Evolutionary conservation across 164 flowering plant genomes (phyloP).

Genomic region (Annona cherimola): DNA sequence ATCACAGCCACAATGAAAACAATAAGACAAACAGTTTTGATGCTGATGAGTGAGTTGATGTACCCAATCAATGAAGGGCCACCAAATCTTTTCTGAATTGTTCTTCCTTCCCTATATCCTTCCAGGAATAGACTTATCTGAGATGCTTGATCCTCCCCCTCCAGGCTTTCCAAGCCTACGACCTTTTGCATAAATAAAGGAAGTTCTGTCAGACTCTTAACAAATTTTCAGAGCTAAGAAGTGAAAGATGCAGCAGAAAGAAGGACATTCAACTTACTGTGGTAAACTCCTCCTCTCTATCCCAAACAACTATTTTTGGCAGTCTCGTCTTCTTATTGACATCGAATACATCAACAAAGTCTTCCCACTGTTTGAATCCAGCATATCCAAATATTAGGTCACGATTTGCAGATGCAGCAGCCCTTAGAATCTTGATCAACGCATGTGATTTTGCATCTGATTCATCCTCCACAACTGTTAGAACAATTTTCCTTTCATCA

Average conservation of each 20-base stretch:
- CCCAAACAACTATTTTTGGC: conserved; percentile 94
- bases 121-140: conserved; percentile 66
- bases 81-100: conserved; percentile 32
- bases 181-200: conserved; percentile 30
- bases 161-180: conserved; percentile 55
- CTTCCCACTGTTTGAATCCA: conserved; percentile 73
- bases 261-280: conserved; percentile 76
- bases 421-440: conserved; percentile 64
- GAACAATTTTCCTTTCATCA: conserved; percentile 76
- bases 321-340: conserved; percentile 47
- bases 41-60: conserved; percentile 51
- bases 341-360: conserved; percentile 73
- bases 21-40: conserved; percentile 43
- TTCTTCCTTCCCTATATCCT: conserved; percentile 76
- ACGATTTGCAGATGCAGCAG: conserved; percentile 94
- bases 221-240: neutral
- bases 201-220: neutral
- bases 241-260: neutral
- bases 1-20: conserved; percentile 52
- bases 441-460: conserved; percentile 47
- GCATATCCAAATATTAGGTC: conserved; percentile 82
- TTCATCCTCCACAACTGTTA: conserved; percentile 77
- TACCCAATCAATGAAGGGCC: conserved; percentile 63
- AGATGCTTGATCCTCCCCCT: conserved; percentile 59
- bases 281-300: conserved; percentile 65